Conservation (phyloP, 495 filamentous ascomycete genomes). For the Hypoxylon fragiforme region DNA sequence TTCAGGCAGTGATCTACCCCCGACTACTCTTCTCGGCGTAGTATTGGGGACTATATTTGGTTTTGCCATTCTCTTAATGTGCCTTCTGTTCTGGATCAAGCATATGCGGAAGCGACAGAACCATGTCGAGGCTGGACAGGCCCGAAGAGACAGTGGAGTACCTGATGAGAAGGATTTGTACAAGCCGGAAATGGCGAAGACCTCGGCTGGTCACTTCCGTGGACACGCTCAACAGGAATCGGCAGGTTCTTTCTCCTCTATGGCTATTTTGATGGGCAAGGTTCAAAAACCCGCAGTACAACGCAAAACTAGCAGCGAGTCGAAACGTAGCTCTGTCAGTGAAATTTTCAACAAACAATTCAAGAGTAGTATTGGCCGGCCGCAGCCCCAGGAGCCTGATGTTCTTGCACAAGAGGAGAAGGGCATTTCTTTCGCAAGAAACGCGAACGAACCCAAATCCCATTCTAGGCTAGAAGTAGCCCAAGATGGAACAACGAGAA, state of each 20-base stretch:
- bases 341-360: slow-evolving; percentile 55
- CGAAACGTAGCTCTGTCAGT: slow-evolving; percentile 46
- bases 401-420: slow-evolving; percentile 42
- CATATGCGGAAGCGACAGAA: slow-evolving; percentile 54
- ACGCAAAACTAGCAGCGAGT: slow-evolving; percentile 53
- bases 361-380: slow-evolving; percentile 58
- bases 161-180: slow-evolving; percentile 58
- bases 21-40: slow-evolving; percentile 71
- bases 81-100: slow-evolving; percentile 69
- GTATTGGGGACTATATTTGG: slow-evolving; percentile 79
- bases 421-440: slow-evolving; percentile 46
- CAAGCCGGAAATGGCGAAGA: slow-evolving; percentile 58
- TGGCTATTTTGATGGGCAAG: slow-evolving; percentile 60
- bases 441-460: slow-evolving; percentile 41
- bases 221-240: slow-evolving; percentile 53
- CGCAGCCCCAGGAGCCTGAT: slow-evolving; percentile 48
- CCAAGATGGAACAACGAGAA: slow-evolving; percentile 41
- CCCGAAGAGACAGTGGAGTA: slow-evolving; percentile 54
- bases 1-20: slow-evolving; percentile 42
- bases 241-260: slow-evolving; percentile 55
- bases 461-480: slow-evolving; percentile 36
- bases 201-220: slow-evolving; percentile 47
- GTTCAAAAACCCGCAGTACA: slow-evolving; percentile 43
- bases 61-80: slow-evolving; percentile 66
- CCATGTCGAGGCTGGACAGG: slow-evolving; percentile 50